Base-by-base conservation (phyloP, 2,329 filamentous ascomycete genomes). In the Cadophora sp. region DNA sequence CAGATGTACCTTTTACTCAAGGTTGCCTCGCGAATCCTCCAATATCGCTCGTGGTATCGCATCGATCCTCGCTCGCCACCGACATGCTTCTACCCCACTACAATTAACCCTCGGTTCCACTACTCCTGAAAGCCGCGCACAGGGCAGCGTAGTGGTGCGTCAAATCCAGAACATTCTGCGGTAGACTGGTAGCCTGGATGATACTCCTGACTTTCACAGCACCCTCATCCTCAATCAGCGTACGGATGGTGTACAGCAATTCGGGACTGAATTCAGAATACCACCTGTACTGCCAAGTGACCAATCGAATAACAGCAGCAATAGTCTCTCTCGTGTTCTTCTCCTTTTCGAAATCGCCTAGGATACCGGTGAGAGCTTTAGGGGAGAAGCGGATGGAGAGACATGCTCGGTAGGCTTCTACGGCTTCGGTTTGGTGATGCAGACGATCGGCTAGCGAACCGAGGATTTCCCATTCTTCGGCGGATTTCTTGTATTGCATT, bases 251-350 rank as follows among this genome's bases (percentile, higher is more conserved):
- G 80, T 90, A 93, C 64, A 99, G 87, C 53, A 99, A 86, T 72
- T 94, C 90, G 0, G 96, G 96, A 22, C 94, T 97, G 82, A 99
- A 99, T 87, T 99, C 96, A 66, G 94, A 97, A 83, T 99, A 99
- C 96, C 96, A 99, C 74, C 96, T 87, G 81, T 97, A 99, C 82
- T 99, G 96, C 96, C 96, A 99, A 14, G 95, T 96, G 40, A 98
- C 93, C 51, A 99, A 84, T 63, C 94, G 86, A 73, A 99, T 97
- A 68, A 97, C 85, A n/a, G 92, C 90, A 31, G 90, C 91, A 7
- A 98, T 86, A 67, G 91, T 93, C 69, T 94, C 92, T 69, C 93
- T 85, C 3, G 92, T 94, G 80, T 92, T 93, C 76, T 91, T 92
- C 68, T 86, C 86, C 77, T 88, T 88, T 80, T 97, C 92, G 74